These are phyloP conservation scores for Cercospora citrullina DNA, from an alignment of 2,329 filamentous ascomycete species.

Conservation along the genomic window DNA sequence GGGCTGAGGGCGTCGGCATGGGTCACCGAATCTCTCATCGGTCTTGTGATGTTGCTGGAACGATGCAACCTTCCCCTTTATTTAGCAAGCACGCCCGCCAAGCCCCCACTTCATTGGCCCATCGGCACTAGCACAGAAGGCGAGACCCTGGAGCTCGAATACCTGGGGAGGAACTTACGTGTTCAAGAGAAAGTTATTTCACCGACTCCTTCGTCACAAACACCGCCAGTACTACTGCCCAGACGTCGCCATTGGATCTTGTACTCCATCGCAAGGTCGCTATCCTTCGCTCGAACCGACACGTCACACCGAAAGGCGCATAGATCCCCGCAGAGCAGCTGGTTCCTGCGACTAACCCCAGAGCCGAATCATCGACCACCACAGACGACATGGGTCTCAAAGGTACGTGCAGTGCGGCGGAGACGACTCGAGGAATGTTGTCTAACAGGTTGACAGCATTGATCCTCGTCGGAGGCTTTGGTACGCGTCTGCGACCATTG, in stretches of 20 bases:
- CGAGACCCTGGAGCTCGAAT: conserved; percentile 5
- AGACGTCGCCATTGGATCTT: conserved; percentile 25
- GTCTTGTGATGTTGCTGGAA: conserved; percentile 1
- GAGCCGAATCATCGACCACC: conserved; percentile 14
- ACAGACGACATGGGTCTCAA: conserved; percentile 27
- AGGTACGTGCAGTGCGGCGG: conserved; percentile 20
- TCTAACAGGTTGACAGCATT: conserved; percentile 63
- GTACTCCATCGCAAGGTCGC: conserved; percentile 40
- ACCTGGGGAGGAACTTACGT: conserved; percentile 8
- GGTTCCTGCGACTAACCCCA: conserved; percentile 16
- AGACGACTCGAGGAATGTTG: conserved; percentile 18
- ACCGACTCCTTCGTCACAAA: background rate
- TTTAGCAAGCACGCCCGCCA: background rate
- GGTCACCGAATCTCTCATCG: background rate
- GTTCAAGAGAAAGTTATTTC: conserved; percentile 10
- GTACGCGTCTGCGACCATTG: conserved; percentile 93
- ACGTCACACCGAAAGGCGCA: conserved; percentile 8
- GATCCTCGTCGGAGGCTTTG: conserved; percentile 98
- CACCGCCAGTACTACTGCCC: background rate
- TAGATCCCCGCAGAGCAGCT: conserved; percentile 16
- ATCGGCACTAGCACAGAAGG: background rate
- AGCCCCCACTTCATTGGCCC: background rate
- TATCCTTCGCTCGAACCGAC: conserved; percentile 18
- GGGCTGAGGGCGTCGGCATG: background rate
- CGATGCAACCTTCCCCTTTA: background rate